Evolutionary conservation across 768 basidiomycete species (phyloP), one percentile per base, ranked within the genome.

Genomic region (Naganishia vaughanmartiniae): DNA sequence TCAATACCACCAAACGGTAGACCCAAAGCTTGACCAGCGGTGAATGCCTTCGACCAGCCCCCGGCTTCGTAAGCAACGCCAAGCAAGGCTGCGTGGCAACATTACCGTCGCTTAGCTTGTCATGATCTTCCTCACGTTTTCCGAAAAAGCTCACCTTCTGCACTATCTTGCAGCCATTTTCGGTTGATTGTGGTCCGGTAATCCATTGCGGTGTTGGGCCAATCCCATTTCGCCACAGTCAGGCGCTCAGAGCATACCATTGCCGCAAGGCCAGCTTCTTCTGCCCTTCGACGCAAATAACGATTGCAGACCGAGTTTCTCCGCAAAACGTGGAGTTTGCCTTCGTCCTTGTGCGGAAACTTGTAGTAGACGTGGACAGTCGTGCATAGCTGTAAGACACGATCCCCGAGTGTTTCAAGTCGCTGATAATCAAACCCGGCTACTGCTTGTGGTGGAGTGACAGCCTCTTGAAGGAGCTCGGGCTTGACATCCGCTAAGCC

Each of bases 361-460:
- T 85, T 86, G 82, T 89, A 90, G 81, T 89, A 88, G 5, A 91
- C 81, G 76, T 92, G 87, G 2, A 92, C 87, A 26, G 89, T 89
- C 4, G 87, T 87, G 58, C 87, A 86, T 30, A 93, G 80, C 75
- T 92, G 89, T 53, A 92, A 83, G 0, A 92, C 90, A 0, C 89
- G 86, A 76, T 95, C 93, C 11, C 93, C 93, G 9, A 94, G 83
- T 0, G 91, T 93, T 79, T 95, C 93, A 67, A 94, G 79, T 0
- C 90, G 87, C 75, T 95, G 91, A 73, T 93, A 94, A 80, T 85
- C 90, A 82, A 87, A 91, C 11, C 85, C 85, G 9, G 87, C 84
- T 39, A 76, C 77, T 7, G 89, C 85, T 42, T 84, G 84, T 0
- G 92, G 93, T 14, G 92, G 82, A 0, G 90, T 92, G 28, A 90